A percentile compares a stretch with the other conserved stretches of the same genome.
These are phyloP conservation scores for Cubamyces sp. DNA, from an alignment of 768 basidiomycete genomes.

Conservation along the genomic window DNA sequence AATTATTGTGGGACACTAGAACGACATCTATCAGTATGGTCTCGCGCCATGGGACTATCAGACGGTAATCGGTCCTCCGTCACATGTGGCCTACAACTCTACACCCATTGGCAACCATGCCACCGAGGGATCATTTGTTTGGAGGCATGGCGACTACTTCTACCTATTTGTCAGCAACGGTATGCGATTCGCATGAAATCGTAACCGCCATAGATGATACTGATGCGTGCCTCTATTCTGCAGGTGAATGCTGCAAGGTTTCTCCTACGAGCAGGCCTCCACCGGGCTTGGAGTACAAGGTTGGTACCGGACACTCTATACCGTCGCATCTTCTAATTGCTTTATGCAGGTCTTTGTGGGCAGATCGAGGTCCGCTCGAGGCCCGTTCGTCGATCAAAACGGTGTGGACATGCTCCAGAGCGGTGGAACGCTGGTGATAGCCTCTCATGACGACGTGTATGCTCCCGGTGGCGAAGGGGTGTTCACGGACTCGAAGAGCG, in stretches of 20 bases:
- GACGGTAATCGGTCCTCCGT: conserved; percentile 5
- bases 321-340: not conserved
- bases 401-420: conserved; percentile 20
- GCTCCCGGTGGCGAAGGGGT: conserved; percentile 32
- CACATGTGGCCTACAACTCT: conserved; percentile 23
- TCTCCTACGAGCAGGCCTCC: conserved; percentile 15
- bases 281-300: conserved; percentile 31
- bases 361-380: conserved; percentile 23
- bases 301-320: conserved; percentile 4
- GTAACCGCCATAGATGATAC: not conserved
- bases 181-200: too few species aligned
- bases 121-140: conserved; percentile 22
- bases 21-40: conserved; percentile 19
- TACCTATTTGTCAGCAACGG: conserved; percentile 29
- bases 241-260: conserved; percentile 22
- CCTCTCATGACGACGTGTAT: conserved; percentile 34
- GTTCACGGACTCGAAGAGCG: conserved; percentile 17
- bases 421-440: conserved; percentile 32
- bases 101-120: conserved; percentile 4
- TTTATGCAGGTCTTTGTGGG: conserved; percentile 31
- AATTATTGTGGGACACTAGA: not conserved
- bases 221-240: not conserved
- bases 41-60: conserved; percentile 16
- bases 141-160: conserved; percentile 23
- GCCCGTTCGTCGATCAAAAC: conserved; percentile 26